Conservation (phyloP, 129 eudicot species). For the Chrysanthemum seticuspe region DNA sequence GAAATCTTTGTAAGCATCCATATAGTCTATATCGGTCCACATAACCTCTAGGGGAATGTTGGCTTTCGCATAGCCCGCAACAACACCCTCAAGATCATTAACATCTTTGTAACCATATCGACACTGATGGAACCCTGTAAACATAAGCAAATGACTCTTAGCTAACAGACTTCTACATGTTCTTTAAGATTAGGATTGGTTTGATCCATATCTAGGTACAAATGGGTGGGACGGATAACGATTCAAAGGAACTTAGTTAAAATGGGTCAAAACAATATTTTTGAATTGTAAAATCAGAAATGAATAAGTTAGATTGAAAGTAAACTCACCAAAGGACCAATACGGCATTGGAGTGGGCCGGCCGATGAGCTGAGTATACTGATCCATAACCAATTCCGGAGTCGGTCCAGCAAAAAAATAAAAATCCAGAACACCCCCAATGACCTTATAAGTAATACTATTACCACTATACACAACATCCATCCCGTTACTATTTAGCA, state of each 20-base stretch:
- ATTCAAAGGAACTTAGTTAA: background rate
- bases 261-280: background rate
- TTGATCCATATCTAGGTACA: background rate
- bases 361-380: conserved; percentile 65
- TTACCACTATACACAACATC: conserved; percentile 56
- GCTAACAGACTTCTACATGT: background rate
- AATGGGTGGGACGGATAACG: background rate
- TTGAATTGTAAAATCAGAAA: background rate
- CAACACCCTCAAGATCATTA: conserved; percentile 60
- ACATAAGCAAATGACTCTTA: conserved; percentile 4
- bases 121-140: conserved; percentile 87
- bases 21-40: conserved; percentile 90
- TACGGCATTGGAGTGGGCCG: conserved; percentile 82
- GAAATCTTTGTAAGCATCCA: conserved; percentile 86
- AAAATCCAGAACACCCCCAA: conserved; percentile 66
- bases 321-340: conserved; percentile 68
- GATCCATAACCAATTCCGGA: conserved; percentile 59
- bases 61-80: conserved; percentile 62
- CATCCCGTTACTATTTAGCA: conserved; percentile 71
- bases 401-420: conserved; percentile 59
- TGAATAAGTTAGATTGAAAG: conserved; percentile 6
- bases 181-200: background rate
- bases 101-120: conserved; percentile 63
- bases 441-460: conserved; percentile 59
- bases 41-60: conserved; percentile 75